Conservation (phyloP, 345 rosid genomes). For the Lenwebbia sp. region DNA sequence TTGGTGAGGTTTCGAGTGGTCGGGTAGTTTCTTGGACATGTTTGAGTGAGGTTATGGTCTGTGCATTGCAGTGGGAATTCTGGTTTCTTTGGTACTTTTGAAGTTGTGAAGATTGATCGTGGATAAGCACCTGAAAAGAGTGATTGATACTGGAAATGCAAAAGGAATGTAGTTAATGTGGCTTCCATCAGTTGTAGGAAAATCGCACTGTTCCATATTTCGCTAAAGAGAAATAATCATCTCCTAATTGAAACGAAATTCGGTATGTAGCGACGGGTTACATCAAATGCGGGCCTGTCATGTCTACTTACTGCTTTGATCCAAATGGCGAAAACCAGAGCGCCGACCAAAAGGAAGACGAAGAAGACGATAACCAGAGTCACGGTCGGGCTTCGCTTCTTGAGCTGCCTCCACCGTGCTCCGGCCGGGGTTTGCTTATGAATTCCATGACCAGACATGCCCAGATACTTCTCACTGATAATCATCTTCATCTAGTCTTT, state of each 20-base stretch:
- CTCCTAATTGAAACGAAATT: background rate
- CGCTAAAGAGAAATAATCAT: background rate
- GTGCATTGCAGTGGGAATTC: background rate
- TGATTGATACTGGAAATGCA: background rate
- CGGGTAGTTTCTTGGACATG: slow-evolving; percentile 14
- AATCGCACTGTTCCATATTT: background rate
- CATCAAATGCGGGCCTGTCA: background rate
- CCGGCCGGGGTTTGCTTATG: background rate
- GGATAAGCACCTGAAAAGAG: background rate
- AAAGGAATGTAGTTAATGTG: background rate
- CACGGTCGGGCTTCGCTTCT: background rate
- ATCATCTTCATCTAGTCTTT: background rate
- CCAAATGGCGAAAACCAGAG: slow-evolving; percentile 7
- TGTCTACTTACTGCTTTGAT: background rate
- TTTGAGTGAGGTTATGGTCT: slow-evolving; percentile 1
- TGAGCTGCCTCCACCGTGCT: background rate
- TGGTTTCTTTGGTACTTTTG: background rate
- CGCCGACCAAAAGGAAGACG: slow-evolving; percentile 14
- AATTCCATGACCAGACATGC: background rate
- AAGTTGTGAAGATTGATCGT: background rate
- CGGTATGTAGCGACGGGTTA: background rate
- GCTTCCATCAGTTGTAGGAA: background rate
- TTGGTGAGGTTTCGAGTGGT: background rate
- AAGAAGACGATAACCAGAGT: slow-evolving; percentile 4
- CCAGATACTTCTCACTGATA: background rate